Conservation (phyloP, 164 flowering plant species). For the Berberis thunbergii region DNA sequence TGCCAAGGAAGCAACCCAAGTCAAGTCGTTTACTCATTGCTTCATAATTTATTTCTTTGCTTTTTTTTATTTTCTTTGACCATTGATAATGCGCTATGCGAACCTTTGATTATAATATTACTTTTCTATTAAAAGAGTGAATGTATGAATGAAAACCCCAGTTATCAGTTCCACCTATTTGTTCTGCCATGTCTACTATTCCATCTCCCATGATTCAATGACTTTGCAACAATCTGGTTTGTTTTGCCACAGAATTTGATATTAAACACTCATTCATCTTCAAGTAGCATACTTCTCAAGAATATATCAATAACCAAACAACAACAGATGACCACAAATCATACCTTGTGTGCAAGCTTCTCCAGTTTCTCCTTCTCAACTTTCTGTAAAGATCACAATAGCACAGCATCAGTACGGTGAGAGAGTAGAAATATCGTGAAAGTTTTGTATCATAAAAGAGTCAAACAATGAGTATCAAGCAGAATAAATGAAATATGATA, state of each 20-base stretch:
- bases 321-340: not conserved
- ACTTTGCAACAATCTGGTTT: too few species aligned
- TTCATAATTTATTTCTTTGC: not conserved
- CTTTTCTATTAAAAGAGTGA: too few species aligned
- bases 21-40: not conserved
- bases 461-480: not conserved
- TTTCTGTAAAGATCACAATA: slow-evolving; percentile 43
- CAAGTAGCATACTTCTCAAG: not conserved
- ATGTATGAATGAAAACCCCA: too few species aligned
- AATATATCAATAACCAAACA: not conserved
- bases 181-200: too few species aligned
- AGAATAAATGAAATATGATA: too few species aligned
- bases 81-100: too few species aligned
- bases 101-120: too few species aligned
- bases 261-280: not conserved
- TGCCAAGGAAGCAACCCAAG: not conserved
- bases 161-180: too few species aligned
- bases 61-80: too few species aligned
- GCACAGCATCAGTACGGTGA: not conserved
- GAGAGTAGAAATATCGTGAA: not conserved
- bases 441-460: not conserved
- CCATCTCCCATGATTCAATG: too few species aligned
- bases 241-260: too few species aligned
- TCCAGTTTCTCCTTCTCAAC: slow-evolving; percentile 72
- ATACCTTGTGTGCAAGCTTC: slow-evolving; percentile 90